Conservation (phyloP, 352 stramenopile genomes). For the Pythium plurisporium region DNA sequence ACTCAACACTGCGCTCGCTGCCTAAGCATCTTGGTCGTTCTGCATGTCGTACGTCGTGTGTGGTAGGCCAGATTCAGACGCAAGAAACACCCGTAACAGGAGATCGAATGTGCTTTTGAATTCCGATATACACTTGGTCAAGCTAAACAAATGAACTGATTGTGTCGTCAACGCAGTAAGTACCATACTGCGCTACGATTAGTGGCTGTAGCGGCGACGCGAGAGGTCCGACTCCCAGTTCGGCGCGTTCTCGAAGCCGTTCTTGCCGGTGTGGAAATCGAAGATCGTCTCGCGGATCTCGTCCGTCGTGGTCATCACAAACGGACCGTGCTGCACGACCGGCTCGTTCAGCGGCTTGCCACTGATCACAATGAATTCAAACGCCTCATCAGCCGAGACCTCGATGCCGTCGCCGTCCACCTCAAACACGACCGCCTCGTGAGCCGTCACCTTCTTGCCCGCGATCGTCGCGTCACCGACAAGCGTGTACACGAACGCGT, state of each 20-base stretch:
- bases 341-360: conserved; percentile 58
- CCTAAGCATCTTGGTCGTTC: too few species aligned
- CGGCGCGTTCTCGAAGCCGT: conserved; percentile 62
- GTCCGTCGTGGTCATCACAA: conserved; percentile 59
- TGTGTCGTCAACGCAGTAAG: too few species aligned
- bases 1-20: too few species aligned
- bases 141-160: too few species aligned
- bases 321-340: conserved; percentile 63
- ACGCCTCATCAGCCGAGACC: conserved; percentile 26
- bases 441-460: conserved; percentile 25
- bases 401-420: conserved; percentile 42
- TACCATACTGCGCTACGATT: neutral
- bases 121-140: too few species aligned
- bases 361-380: conserved; percentile 61
- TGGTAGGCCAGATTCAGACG: too few species aligned
- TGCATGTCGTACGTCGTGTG: too few species aligned
- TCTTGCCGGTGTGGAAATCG: conserved; percentile 49
- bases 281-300: conserved; percentile 55
- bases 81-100: too few species aligned
- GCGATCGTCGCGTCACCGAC: neutral
- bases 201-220: conserved; percentile 16
- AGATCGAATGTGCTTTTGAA: too few species aligned
- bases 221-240: conserved; percentile 53
- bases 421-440: conserved; percentile 47
- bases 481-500: conserved; percentile 29